Percentiles rank a stretch among this genome's conserved stretches.
Evolutionary conservation across 2,329 filamentous ascomycete genomes (phyloP).

Genomic region (Sordariomycetes sp.): DNA sequence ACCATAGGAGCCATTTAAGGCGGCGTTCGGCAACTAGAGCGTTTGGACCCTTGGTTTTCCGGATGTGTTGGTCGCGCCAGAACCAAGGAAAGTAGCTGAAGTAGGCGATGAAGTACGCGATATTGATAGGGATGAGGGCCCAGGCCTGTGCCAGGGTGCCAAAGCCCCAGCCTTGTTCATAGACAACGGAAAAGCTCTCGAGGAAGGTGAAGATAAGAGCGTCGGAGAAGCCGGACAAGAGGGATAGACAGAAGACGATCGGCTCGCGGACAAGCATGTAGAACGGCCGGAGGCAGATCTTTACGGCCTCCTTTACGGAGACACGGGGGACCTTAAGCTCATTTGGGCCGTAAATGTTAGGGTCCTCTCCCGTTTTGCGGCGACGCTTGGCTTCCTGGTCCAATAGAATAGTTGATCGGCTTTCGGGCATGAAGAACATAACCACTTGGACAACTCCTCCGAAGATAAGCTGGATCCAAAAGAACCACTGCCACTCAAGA

Average conservation of each 20-base stretch:
- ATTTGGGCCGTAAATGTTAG: background rate
- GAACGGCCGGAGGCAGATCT: background rate
- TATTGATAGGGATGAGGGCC: background rate
- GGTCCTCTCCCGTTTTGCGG: background rate
- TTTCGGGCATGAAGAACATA: background rate
- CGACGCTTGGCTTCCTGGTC: background rate
- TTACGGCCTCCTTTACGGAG: background rate
- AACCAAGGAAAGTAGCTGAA: background rate
- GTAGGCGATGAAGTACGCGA: background rate
- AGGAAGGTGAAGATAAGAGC: background rate
- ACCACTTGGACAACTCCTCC: background rate
- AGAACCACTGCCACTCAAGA: background rate
- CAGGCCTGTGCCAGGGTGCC: background rate
- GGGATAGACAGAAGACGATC: background rate
- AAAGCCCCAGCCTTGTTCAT: background rate
- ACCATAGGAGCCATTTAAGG: background rate
- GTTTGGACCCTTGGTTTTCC: background rate
- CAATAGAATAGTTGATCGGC: background rate
- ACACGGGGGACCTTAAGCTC: background rate
- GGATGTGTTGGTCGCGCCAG: background rate
- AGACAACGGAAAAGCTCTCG: background rate
- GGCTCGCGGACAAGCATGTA: background rate
- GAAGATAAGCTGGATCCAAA: background rate
- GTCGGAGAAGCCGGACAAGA: background rate
- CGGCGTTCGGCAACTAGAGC: background rate